Evolutionary conservation across 345 rosid genomes (phyloP).

Genomic region (Syzygium oleosum): DNA sequence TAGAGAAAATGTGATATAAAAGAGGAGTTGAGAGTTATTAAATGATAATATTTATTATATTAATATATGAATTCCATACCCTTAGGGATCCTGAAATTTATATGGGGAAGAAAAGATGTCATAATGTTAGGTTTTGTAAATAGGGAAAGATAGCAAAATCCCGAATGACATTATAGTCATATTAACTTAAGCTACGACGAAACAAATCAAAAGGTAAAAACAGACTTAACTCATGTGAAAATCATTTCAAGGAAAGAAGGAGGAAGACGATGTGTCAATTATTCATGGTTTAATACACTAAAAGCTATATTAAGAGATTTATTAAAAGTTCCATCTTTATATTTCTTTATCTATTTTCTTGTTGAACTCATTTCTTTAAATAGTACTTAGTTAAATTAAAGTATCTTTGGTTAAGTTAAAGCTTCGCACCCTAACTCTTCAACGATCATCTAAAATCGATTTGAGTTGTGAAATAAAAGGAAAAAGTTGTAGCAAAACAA

Average conservation of each 20-base stretch:
- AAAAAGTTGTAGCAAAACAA: background rate
- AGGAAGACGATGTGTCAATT: background rate
- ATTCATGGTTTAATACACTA: background rate
- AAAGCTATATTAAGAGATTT: background rate
- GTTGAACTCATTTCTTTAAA: background rate
- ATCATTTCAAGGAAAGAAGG: background rate
- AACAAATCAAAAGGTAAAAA: rapidly evolving
- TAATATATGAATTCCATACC: background rate
- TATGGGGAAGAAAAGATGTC: background rate
- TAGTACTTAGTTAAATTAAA: background rate
- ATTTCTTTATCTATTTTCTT: background rate
- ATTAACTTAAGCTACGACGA: background rate
- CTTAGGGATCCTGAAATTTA: background rate
- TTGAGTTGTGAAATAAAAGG: background rate
- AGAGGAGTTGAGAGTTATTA: background rate
- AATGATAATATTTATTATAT: background rate
- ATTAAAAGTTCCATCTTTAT: background rate
- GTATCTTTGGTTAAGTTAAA: background rate
- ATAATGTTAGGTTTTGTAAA: background rate
- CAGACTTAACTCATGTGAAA: background rate
- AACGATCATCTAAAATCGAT: background rate
- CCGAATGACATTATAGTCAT: rapidly evolving
- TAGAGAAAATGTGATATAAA: background rate
- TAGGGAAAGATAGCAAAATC: background rate
- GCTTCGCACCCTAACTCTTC: background rate